phyloP scores from a whole-genome alignment of 139 green algal genomes.

The Limnomonas spitsbergensis region DNA sequence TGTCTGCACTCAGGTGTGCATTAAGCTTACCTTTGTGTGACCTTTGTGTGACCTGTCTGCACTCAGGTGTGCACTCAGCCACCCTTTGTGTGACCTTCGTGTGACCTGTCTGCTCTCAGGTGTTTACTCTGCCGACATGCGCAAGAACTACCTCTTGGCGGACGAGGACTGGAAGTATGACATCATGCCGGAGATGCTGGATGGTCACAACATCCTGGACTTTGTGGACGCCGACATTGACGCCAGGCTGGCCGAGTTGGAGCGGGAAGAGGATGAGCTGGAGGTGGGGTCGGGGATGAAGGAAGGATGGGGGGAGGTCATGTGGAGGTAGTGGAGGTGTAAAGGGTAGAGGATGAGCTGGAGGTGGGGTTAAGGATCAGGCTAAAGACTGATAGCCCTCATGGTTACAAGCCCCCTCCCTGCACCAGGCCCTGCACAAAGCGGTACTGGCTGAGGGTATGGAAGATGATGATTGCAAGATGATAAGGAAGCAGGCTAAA shows the following conservation, averaged over 20 bases:
- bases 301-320: too few relatives aligned
- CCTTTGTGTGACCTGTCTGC: too few relatives aligned
- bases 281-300: conserved; percentile 27
- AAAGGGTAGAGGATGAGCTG: conserved; percentile 71
- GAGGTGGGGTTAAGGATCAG: conserved; percentile 26
- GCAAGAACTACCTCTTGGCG: conserved; percentile 84
- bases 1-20: too few relatives aligned
- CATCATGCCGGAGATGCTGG: conserved; percentile 94
- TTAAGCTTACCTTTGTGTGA: too few relatives aligned
- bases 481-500: conserved; percentile 70
- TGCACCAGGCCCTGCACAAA: conserved; percentile 28
- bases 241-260: conserved; percentile 86
- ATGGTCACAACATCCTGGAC: conserved; percentile 96
- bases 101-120: conserved; percentile 34
- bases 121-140: conserved; percentile 87
- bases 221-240: conserved; percentile 98
- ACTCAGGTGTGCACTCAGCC: conserved; percentile 80
- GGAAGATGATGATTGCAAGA: conserved; percentile 54
- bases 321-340: conserved; percentile 85
- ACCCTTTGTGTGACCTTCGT: too few relatives aligned
- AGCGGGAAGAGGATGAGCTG: conserved; percentile 71
- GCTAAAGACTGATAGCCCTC: too few relatives aligned
- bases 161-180: conserved; percentile 87
- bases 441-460: conserved; percentile 39
- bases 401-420: not conserved